Evolutionary conservation across 495 filamentous ascomycete genomes (phyloP).

Genomic region (Penicillium diatomitis): DNA sequence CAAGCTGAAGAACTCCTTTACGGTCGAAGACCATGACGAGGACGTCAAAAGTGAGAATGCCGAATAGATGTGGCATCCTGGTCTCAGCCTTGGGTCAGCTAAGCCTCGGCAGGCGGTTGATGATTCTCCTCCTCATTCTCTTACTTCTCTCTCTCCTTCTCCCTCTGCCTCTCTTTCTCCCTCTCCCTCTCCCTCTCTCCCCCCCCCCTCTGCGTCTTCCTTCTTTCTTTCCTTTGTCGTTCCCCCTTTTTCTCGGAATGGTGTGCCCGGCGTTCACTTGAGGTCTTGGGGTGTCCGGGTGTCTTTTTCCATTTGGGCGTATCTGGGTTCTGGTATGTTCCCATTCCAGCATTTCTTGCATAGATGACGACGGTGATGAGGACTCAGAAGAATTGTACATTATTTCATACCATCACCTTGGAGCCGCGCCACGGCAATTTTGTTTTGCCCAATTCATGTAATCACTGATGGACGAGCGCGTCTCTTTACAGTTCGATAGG

Average conservation of each 20-base stretch:
- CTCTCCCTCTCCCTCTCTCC: not conserved
- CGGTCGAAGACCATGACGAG: constrained; percentile 21
- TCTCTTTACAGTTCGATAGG: no score
- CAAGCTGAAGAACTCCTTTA: constrained; percentile 37
- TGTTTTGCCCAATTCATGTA: not conserved
- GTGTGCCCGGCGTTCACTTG: not conserved
- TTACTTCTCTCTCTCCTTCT: no score
- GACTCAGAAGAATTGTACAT: constrained; percentile 18
- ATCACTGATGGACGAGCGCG: not conserved
- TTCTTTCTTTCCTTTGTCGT: not conserved
- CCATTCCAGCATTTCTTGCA: constrained; percentile 15
- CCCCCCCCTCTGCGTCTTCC: constrained; percentile 12
- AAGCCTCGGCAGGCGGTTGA: no score
- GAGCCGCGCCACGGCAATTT: constrained; percentile 7
- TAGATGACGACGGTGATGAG: constrained; percentile 23
- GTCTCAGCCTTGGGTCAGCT: not conserved
- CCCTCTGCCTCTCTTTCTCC: not conserved
- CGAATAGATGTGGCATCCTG: constrained; percentile 6
- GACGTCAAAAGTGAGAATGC: constrained; percentile 23
- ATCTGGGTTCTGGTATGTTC: constrained; percentile 10
- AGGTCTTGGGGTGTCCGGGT: not conserved
- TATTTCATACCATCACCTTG: constrained; percentile 20
- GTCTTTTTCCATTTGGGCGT: constrained; percentile 11
- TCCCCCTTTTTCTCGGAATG: not conserved
- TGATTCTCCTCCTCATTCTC: no score